Evolutionary conservation across 352 stramenopile species (phyloP).

Genomic region (Albugo laibachii): DNA sequence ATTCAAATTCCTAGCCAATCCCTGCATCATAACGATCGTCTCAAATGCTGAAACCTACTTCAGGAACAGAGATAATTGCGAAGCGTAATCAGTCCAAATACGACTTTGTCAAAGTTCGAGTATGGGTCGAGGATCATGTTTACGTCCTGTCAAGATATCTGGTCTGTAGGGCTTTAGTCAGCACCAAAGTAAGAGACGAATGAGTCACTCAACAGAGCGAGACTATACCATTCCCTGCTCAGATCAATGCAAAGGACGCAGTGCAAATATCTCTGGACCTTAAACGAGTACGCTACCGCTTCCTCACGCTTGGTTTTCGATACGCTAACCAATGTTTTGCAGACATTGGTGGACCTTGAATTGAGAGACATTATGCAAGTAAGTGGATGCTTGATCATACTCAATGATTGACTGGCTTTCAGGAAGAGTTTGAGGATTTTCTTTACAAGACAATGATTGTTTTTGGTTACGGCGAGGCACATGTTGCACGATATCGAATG

Average conservation of each 20-base stretch:
- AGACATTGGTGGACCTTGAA: slow-evolving; percentile 74
- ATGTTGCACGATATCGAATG: slow-evolving; percentile 76
- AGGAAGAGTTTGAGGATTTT: slow-evolving; percentile 82
- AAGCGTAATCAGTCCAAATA: slow-evolving; percentile 81
- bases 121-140: slow-evolving; percentile 78
- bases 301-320: not conserved
- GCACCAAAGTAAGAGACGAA: slow-evolving; percentile 37
- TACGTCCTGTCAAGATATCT: slow-evolving; percentile 78
- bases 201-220: not conserved
- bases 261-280: slow-evolving; percentile 79
- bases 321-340: slow-evolving; percentile 1
- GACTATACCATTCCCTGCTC: not conserved
- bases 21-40: too few relatives aligned
- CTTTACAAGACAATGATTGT: slow-evolving; percentile 81
- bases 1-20: too few relatives aligned
- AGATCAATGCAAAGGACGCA: slow-evolving; percentile 71
- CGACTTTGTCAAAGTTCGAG: slow-evolving; percentile 79
- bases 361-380: slow-evolving; percentile 71
- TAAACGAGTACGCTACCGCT: slow-evolving; percentile 31
- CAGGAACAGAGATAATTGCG: slow-evolving; percentile 9
- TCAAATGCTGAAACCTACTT: too few relatives aligned
- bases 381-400: not conserved
- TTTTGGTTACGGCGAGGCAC: slow-evolving; percentile 67
- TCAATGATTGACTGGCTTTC: not conserved
- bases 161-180: slow-evolving; percentile 63